phyloP scores from a whole-genome alignment of 140 eudicot species.

The Cichorium intybus region DNA sequence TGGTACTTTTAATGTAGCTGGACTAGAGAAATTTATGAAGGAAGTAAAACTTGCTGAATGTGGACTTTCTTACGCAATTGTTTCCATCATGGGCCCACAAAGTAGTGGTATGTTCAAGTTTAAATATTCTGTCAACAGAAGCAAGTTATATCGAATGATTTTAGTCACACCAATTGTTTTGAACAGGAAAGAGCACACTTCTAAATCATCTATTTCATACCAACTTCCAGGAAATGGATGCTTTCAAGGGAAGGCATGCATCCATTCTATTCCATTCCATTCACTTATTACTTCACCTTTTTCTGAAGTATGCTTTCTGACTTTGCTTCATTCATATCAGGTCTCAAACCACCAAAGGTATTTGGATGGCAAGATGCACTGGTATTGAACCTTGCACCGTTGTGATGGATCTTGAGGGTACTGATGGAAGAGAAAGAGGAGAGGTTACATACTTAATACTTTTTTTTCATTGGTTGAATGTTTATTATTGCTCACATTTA shows the following conservation, averaged over 20 bases:
- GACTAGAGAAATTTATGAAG: conserved; percentile 72
- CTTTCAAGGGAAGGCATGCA: conserved; percentile 66
- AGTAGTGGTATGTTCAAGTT: conserved; percentile 71
- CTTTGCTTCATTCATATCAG: conserved; percentile 26
- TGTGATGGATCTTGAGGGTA: conserved; percentile 92
- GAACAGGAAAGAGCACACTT: conserved; percentile 79
- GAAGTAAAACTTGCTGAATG: conserved; percentile 82
- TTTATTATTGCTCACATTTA: background rate
- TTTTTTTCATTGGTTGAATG: background rate
- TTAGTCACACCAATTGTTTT: conserved; percentile 3
- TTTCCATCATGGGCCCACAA: conserved; percentile 99
- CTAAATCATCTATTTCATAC: conserved; percentile 65
- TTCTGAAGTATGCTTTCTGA: conserved; percentile 4
- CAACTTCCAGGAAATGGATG: conserved; percentile 82
- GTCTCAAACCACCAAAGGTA: conserved; percentile 74
- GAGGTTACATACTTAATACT: conserved; percentile 40
- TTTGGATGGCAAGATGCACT: too few relatives aligned
- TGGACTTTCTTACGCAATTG: conserved; percentile 95
- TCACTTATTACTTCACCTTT: background rate
- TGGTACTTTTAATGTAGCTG: conserved; percentile 66
- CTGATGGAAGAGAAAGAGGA: conserved; percentile 89
- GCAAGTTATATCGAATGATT: background rate
- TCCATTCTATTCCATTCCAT: background rate
- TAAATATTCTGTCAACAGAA: background rate
- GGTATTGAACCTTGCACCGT: conserved; percentile 74